These are phyloP conservation scores for Agrocybe chaxingu DNA, from an alignment of 768 basidiomycete genomes.

Conservation along the genomic window DNA sequence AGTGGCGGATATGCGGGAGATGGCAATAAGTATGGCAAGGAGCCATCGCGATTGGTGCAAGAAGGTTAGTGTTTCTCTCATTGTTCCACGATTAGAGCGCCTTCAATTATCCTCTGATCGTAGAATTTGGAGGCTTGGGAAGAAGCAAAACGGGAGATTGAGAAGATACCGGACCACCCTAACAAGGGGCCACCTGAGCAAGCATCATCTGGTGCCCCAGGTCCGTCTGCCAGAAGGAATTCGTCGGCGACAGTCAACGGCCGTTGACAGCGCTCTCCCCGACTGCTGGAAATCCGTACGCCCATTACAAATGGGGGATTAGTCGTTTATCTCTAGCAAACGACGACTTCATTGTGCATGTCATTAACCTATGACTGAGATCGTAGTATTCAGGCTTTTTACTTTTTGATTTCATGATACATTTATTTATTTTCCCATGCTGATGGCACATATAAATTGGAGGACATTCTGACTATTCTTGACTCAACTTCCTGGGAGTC, in stretches of 20 bases:
- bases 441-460: too few relatives aligned
- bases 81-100: conserved; percentile 12
- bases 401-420: too few relatives aligned
- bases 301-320: too few relatives aligned
- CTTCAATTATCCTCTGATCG: conserved; percentile 3
- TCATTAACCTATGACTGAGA: too few relatives aligned
- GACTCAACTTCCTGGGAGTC: too few relatives aligned
- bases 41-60: conserved; percentile 96
- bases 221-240: conserved; percentile 50
- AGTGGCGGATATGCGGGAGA: conserved; percentile 91
- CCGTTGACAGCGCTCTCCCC: conserved; percentile 24
- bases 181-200: conserved; percentile 54
- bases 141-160: conserved; percentile 89
- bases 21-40: conserved; percentile 86
- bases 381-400: too few relatives aligned
- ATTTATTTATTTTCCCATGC: too few relatives aligned
- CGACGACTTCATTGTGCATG: too few relatives aligned
- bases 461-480: too few relatives aligned
- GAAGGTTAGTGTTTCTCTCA: conserved; percentile 54
- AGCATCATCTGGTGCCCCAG: conserved; percentile 25
- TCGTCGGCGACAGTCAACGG: conserved; percentile 74
- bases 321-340: too few relatives aligned
- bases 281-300: neutral
- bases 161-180: conserved; percentile 87
- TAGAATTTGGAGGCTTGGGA: conserved; percentile 98